Conservation (phyloP, 495 filamentous ascomycete species). For the Trichoderma gamsii region DNA sequence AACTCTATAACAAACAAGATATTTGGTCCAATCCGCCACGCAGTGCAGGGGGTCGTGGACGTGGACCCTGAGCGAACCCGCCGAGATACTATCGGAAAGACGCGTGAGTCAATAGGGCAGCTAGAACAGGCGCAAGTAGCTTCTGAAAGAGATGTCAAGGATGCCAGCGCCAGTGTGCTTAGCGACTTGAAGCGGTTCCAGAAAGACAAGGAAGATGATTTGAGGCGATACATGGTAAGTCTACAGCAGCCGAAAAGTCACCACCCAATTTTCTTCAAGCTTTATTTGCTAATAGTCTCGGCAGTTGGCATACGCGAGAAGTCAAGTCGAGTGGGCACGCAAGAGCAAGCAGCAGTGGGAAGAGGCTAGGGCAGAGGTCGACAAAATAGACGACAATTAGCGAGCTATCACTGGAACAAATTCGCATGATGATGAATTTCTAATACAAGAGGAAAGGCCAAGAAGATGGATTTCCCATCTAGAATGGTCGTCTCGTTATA, state of each 20-base stretch:
- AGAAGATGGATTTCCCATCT: not conserved
- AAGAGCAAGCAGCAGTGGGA: slow-evolving; percentile 96
- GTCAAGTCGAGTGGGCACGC: slow-evolving; percentile 96
- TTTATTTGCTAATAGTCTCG: slow-evolving; percentile 22
- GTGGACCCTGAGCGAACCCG: slow-evolving; percentile 89
- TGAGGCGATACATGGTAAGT: slow-evolving; percentile 91
- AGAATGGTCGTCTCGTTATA: not conserved
- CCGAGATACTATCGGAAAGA: slow-evolving; percentile 91
- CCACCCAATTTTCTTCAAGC: slow-evolving; percentile 12
- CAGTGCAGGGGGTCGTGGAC: slow-evolving; percentile 91
- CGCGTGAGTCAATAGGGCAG: slow-evolving; percentile 65
- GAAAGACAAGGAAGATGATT: slow-evolving; percentile 85
- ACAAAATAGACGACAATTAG: slow-evolving; percentile 65
- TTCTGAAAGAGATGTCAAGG: slow-evolving; percentile 81
- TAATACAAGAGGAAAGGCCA: not conserved
- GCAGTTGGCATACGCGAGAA: slow-evolving; percentile 86
- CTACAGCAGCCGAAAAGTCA: not conserved
- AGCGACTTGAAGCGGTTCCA: slow-evolving; percentile 91
- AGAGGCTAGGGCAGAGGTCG: slow-evolving; percentile 86
- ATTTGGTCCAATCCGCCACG: slow-evolving; percentile 91
- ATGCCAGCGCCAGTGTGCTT: slow-evolving; percentile 78
- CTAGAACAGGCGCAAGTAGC: slow-evolving; percentile 85
- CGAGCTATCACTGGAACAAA: not conserved
- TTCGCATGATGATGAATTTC: not conserved
- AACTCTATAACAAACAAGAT: slow-evolving; percentile 86